These are phyloP conservation scores for Collybia sp. DNA, from an alignment of 768 basidiomycete genomes.

Conservation along the genomic window DNA sequence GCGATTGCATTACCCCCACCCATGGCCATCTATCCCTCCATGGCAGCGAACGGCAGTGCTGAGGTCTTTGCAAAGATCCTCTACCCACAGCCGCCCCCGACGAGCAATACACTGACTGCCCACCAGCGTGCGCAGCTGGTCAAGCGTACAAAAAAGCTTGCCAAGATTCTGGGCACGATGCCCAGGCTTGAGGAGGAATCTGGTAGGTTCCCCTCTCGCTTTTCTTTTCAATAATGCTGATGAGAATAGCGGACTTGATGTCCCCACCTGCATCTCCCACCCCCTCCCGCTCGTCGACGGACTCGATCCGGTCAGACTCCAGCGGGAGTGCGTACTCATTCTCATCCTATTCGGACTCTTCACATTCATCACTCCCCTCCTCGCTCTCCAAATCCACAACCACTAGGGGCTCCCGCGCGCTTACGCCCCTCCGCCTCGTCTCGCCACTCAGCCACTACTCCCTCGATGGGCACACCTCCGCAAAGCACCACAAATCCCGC, in stretches of 20 bases:
- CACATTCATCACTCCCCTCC: constrained; percentile 12
- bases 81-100: constrained; percentile 50
- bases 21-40: background rate
- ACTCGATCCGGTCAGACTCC: constrained; percentile 22
- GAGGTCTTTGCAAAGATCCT: constrained; percentile 25
- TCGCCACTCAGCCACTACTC: constrained; percentile 3
- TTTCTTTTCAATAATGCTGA: background rate
- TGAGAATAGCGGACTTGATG: constrained; percentile 11
- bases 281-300: constrained; percentile 9
- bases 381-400: constrained; percentile 19
- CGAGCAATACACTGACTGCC: constrained; percentile 47
- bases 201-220: constrained; percentile 14
- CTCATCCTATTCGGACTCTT: constrained; percentile 9
- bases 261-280: constrained; percentile 14
- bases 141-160: constrained; percentile 56
- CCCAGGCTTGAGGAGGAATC: constrained; percentile 48
- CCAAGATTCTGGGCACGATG: constrained; percentile 51
- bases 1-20: no score
- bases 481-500: constrained; percentile 12
- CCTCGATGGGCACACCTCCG: background rate
- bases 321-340: constrained; percentile 11
- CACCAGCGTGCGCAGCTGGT: constrained; percentile 51
- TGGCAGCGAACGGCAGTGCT: no score
- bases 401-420: constrained; percentile 22
- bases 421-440: constrained; percentile 9